Base-by-base conservation (phyloP, 306 rosid genomes). In the Castanea crenata region DNA sequence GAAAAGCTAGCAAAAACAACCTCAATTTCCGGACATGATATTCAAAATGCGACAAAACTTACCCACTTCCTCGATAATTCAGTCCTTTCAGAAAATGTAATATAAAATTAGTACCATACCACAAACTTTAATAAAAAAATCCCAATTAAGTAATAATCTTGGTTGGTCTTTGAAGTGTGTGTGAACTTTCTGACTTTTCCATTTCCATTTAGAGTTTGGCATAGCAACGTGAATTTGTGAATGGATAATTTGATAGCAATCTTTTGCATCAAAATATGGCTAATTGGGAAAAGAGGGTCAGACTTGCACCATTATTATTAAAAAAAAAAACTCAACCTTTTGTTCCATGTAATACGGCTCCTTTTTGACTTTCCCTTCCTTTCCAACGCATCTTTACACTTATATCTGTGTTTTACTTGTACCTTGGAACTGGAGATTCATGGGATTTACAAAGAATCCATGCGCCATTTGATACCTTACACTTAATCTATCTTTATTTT, bases 341-440 rank as follows among this genome's bases (percentile, higher is more conserved):
- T 79, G 65, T 63, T 82, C 81, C 81, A 82, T 72, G 80, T 76
- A 23, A 76, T 63, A 69, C 74, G 80, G 73, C 61, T 57, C 76
- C 67, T 65, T 82, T 82, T 82, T 82, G 85, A 81, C 85, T 63
- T 27, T 34, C 34, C 7, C 62, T 67, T 63, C 72, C 79, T 71
- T 76, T 54, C 32, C 46, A 81, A 51, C 59, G 67, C 85, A 71
- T 69, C 63, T 71, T 63, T 76, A 71, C 65, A 76, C 74, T n/a
- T n/a, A 38, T 16, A 18, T 32, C 72, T 67, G 74, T 76, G 81
- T 76, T 76, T 49, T 76, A 52, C 62, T 62, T 52, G 77, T 5
- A 29, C 80, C 74, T 76, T 76, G 71, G 44, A 49, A 49, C 54
- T 13, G 54, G 16, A 12, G 54, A 49, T 49, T 49, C 54, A 12